Conservation (phyloP, 2,329 filamentous ascomycete genomes). For the Drechslera avenae region DNA sequence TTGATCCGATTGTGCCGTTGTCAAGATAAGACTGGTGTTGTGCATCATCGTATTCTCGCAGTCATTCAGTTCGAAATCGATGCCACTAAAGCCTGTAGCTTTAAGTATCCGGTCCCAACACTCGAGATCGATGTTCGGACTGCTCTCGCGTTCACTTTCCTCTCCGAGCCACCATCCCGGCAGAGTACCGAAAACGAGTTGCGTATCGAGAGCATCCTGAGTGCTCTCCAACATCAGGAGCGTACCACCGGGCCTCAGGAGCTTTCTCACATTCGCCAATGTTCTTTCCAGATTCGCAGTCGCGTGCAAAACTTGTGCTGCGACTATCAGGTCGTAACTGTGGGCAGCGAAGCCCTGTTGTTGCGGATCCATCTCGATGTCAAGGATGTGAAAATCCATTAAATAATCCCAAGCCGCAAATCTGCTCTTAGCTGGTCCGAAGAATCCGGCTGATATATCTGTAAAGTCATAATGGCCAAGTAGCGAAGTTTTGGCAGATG, state of each 20-base stretch:
- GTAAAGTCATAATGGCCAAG: constrained; percentile 2
- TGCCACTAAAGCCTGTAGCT: not conserved
- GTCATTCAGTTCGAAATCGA: constrained; percentile 4
- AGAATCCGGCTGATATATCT: constrained; percentile 1
- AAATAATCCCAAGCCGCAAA: not conserved
- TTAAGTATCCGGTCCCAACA: not conserved
- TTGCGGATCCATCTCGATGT: constrained; percentile 1
- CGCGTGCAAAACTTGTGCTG: constrained; percentile 2
- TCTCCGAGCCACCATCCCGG: constrained; percentile 1
- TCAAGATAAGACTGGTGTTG: constrained; percentile 1
- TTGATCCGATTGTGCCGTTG: not conserved
- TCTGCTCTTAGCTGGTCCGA: not conserved
- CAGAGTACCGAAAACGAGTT: not conserved
- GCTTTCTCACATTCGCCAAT: not conserved
- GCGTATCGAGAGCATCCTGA: not conserved
- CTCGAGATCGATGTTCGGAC: not conserved
- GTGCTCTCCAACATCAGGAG: not conserved
- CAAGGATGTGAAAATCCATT: constrained; percentile 1
- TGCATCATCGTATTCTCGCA: constrained; percentile 1
- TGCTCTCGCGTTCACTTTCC: constrained; percentile 1
- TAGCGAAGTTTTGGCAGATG: not conserved
- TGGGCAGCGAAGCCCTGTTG: not conserved
- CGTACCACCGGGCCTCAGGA: not conserved
- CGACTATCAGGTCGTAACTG: constrained; percentile 4
- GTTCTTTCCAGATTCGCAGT: not conserved